These are phyloP conservation scores for Helicostylum pulchrum DNA, from an alignment of 192 early-diverging fungal species.

Conservation along the genomic window DNA sequence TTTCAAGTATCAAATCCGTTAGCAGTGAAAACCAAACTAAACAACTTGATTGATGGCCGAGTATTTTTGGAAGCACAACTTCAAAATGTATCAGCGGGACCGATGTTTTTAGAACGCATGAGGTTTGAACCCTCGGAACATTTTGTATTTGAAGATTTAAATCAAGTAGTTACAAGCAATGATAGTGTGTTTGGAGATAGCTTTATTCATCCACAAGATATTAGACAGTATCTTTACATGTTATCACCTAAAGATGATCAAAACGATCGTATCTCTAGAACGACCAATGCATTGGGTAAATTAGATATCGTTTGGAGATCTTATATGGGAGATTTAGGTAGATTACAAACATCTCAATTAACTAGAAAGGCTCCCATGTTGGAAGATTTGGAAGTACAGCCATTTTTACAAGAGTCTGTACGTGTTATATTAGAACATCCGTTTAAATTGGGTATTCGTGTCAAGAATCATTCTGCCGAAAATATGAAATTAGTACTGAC, in stretches of 20 bases:
- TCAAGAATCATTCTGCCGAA: constrained; percentile 53
- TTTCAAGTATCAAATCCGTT: constrained; percentile 96
- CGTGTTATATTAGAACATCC: constrained; percentile 56
- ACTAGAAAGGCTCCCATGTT: constrained; percentile 74
- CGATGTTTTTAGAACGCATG: constrained; percentile 87
- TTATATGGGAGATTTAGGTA: constrained; percentile 82
- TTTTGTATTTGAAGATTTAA: constrained; percentile 71
- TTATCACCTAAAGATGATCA: constrained; percentile 59
- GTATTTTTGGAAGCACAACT: constrained; percentile 93
- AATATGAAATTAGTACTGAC: constrained; percentile 56
- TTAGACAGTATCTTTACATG: constrained; percentile 90
- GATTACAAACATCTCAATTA: constrained; percentile 91
- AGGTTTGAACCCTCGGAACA: constrained; percentile 77
- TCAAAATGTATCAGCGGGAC: constrained; percentile 74
- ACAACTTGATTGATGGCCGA: constrained; percentile 64
- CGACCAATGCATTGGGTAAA: constrained; percentile 84
- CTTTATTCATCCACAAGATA: constrained; percentile 72
- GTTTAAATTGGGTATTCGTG: constrained; percentile 60
- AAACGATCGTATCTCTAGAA: constrained; percentile 57
- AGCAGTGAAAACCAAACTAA: constrained; percentile 94
- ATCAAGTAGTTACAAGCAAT: constrained; percentile 31
- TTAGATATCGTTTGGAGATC: constrained; percentile 95
- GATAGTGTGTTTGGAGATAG: constrained; percentile 48
- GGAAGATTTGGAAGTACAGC: constrained; percentile 67
- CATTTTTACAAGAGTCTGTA: constrained; percentile 28